Base-by-base conservation (phyloP, 371 early-diverging fungal genomes). In the Rhizopus microsporus region DNA sequence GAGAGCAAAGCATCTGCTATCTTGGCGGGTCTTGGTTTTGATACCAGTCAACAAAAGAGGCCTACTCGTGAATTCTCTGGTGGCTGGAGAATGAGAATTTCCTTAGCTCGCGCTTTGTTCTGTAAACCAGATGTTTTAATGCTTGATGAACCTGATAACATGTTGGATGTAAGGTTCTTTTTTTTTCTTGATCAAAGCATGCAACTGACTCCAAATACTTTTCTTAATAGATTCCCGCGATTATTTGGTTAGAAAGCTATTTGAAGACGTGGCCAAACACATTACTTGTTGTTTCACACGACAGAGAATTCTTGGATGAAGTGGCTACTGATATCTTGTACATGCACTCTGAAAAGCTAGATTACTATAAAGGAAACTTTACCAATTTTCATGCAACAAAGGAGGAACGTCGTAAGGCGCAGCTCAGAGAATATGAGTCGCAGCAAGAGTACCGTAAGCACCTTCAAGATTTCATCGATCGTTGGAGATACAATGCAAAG, bases 111-210 rank as follows among this genome's bases (percentile, higher is more conserved):
- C 65, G 98, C 98, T 3, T 84, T 99, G 56, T 97, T 96, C 81
- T 92, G 92, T 70, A 86, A 89, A 32, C 98, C 99, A 12, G 98
- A 98, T 81, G 76, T 98, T 57, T 81, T 99, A 45, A 89, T 99
- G 65, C 92, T 99, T 61, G 99, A 99, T 77, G 99, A 99, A 90
- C 98, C 99, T 61, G 98, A 98, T 58, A 98, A 99, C 85, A 96
- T 88, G 93, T 91, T 88, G 85, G 92, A 92, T 84, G 73, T 65
- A 69, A 57, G 67, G 51, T 2, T 23, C 23, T 23, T 23, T 23
- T 23, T 23, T 23, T 23, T 23, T 23, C 23, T 23, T 23, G 23
- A 2, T 23, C 23, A 23, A 16, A 8, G 33, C 1, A 12, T 7
- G 35, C n/a, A 35, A 51, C 29, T 23, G n/a, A 45, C n/a, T 16